Evolutionary conservation across 2,329 filamentous ascomycete genomes (phyloP), one percentile per base, ranked within the genome.

Genomic region (Ilyonectria mors-panacis): DNA sequence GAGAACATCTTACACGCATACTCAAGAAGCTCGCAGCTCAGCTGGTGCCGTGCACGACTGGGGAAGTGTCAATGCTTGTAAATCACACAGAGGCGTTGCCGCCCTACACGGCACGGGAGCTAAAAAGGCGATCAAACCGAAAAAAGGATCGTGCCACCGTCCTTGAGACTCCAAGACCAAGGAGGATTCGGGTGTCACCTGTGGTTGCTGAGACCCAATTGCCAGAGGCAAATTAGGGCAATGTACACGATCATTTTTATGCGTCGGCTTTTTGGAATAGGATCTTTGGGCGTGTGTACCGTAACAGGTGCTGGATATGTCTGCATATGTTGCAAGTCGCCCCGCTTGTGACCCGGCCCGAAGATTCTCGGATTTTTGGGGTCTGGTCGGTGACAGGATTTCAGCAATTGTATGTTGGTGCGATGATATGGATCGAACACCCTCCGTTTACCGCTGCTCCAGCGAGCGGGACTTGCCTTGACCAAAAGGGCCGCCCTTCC

Each of bases 331-430:
- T 67, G 65, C 62, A 62, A 59, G 37, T 42, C 17, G 60, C 72
- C 72, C 73, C 73, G 72, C 73, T 72, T 47, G 50, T 72, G 68
- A 67, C 54, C 63, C 68, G 72, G 66, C 64, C 73, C 73, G 73
- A 75, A 69, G 68, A 66, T 72, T 69, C 47, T 75, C 73, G 73
- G 73, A 62, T 60, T 65, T 67, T 30, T 56, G 62, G 63, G 59
- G 42, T 53, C 57, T 37, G 15, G 50, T 70, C 37, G 67, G 59
- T 55, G 60, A 51, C 42, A 59, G 30, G 54, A 50, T 54, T 58
- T 45, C 42, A 58, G 21, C 28, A n/a, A 45, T 35, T 26, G 19
- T 65, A 44, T 64, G 60, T 65, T 65, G 67, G 23, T 50, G 47
- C 15, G 45, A 63, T 65, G 65, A 47, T 59, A 72, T 69, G 53